Evolutionary conservation across 2,329 filamentous ascomycete genomes (phyloP).

Genomic region (Fusarium sp.): DNA sequence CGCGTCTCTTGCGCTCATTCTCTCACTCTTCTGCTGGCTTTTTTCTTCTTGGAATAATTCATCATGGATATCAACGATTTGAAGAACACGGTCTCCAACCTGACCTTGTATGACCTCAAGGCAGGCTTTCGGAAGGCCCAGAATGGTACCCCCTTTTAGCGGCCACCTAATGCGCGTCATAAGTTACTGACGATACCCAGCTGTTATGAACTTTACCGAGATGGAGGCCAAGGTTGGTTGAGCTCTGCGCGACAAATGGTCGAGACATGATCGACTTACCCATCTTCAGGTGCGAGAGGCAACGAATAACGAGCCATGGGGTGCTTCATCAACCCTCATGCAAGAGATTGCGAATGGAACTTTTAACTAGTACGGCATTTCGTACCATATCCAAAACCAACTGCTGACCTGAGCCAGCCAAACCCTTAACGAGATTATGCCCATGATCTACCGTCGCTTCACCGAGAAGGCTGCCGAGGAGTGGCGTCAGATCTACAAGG

Average conservation of each 20-base stretch:
- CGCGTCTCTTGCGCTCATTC: constrained; percentile 4
- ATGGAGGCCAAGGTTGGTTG: constrained; percentile 78
- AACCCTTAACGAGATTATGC: constrained; percentile 99
- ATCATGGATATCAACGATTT: constrained; percentile 87
- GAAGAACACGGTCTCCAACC: constrained; percentile 88
- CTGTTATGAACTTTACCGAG: constrained; percentile 98
- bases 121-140: constrained; percentile 94
- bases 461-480: constrained; percentile 98
- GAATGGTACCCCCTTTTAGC: constrained; percentile 75
- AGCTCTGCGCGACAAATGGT: constrained; percentile 14
- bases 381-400: constrained; percentile 32
- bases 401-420: constrained; percentile 69
- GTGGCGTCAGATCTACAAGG: constrained; percentile 99
- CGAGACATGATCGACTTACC: constrained; percentile 31
- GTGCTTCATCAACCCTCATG: constrained; percentile 85
- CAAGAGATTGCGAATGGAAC: constrained; percentile 98
- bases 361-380: constrained; percentile 87
- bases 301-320: constrained; percentile 99
- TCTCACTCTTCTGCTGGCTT: constrained; percentile 6
- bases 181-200: constrained; percentile 62
- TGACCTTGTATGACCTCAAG: constrained; percentile 95
- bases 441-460: constrained; percentile 99
- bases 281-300: constrained; percentile 85
- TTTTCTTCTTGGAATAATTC: constrained; percentile 41
- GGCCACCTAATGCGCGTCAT: constrained; percentile 19